Base-by-base conservation (phyloP, 2,329 filamentous ascomycete genomes). In the Beauveria sp. region DNA sequence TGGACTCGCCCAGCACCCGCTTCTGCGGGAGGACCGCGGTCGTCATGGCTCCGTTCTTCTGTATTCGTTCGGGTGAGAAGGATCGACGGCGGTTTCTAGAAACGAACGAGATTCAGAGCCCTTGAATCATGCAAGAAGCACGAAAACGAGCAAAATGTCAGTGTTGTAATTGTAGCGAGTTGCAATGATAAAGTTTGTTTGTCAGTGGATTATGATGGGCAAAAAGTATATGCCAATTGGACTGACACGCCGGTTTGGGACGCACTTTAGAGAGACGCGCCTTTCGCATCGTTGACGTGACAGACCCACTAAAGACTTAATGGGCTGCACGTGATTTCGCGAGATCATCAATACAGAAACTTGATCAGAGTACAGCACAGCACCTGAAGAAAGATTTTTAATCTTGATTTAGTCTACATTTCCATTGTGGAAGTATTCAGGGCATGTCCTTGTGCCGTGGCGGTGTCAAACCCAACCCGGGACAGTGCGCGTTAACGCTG, bases 1-100 rank as follows among this genome's bases (percentile, higher is more conserved):
- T 88, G 62, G 85, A 84, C 63, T 91, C 88, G 65, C 82, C 85
- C 54, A 91, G 79, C 67, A 88, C 85, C 70, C 89, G 85, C 77
- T 92, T 92, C 75, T 89, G 85, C 59, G 88, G 84, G 61, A 86
- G 73, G 63, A 81, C 70, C 63, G 77, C 72, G 63, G 79, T 74
- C 64, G 80, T 72, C 81, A 84, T 84, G 68, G 62, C 53, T 55
- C 34, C 30, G 46, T 56, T 10, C 41, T 41, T 56, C 4, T 67
- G 59, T 57, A 55, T 61, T 41, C 30, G 56, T 52, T 52, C 48
- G n/a, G 24, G 3, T 6, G 12, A 2, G 2, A 26, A 20, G 18
- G 3, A 6, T 40, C 24, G 37, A 20, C 55, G 34, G 6, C 14
- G 8, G 12, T 34, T 34, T 37, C n/a, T 34, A 28, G 20, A 46